These are phyloP conservation scores for Typha latifolia DNA, from an alignment of 176 grass and related monocot species.

Conservation along the genomic window DNA sequence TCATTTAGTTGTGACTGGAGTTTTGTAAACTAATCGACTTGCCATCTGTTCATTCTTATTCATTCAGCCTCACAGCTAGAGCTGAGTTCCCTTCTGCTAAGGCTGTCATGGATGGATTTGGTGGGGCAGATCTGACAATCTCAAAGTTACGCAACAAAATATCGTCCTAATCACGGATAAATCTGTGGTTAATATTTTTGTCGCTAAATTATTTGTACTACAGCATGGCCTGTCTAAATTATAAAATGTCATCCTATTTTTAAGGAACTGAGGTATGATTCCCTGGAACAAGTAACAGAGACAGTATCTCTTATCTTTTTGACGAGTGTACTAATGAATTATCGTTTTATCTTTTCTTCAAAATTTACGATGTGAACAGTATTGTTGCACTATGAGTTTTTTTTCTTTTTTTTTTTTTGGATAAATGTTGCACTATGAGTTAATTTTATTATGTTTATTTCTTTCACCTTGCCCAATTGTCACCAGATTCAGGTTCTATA, in stretches of 20 bases:
- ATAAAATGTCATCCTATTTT: not conserved
- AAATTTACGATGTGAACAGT: too few species aligned
- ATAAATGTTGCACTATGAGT: too few species aligned
- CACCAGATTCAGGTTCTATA: too few species aligned
- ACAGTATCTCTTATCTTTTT: too few species aligned
- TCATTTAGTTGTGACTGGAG: not conserved
- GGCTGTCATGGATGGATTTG: conserved; percentile 68
- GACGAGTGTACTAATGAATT: too few species aligned
- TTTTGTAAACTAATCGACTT: not conserved
- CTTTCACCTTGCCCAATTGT: too few species aligned
- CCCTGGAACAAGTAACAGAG: too few species aligned
- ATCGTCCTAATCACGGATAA: conserved; percentile 22
- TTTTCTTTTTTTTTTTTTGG: too few species aligned
- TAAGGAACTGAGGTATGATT: too few species aligned
- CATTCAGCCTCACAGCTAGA: conserved; percentile 49
- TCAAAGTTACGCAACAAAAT: conserved; percentile 54
- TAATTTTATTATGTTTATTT: too few species aligned
- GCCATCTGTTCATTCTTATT: conserved; percentile 2
- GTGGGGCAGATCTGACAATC: conserved; percentile 57
- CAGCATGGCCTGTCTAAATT: not conserved
- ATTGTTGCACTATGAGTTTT: too few species aligned
- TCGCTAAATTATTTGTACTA: not conserved
- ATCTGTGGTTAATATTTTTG: not conserved
- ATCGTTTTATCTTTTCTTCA: too few species aligned
- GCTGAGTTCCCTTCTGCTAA: conserved; percentile 75